phyloP scores from a whole-genome alignment of 257 asterid genomes.

The Solanum pinnatisectum region DNA sequence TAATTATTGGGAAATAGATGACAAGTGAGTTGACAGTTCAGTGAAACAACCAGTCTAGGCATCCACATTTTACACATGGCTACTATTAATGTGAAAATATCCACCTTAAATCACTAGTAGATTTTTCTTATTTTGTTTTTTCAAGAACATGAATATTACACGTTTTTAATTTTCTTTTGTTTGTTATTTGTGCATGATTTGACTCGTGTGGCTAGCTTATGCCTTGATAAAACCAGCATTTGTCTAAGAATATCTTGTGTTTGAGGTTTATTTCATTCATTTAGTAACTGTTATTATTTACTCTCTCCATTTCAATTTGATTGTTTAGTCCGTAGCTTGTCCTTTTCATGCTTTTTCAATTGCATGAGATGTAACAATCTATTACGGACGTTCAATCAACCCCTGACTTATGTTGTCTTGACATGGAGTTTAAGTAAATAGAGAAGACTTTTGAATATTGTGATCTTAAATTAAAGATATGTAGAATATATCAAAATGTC shows the following conservation, averaged over 20 bases:
- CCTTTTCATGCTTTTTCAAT: neutral
- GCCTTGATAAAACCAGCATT: neutral
- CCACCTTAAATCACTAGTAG: neutral
- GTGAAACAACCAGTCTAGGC: neutral
- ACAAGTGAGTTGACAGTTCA: neutral
- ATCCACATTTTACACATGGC: neutral
- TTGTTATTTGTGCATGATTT: neutral
- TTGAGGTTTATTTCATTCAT: neutral
- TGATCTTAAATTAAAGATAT: too few relatives aligned
- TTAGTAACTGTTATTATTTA: neutral
- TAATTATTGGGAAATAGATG: neutral
- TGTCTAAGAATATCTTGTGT: neutral
- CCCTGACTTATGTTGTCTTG: neutral
- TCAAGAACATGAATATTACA: neutral
- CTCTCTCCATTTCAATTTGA: neutral
- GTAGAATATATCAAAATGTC: neutral
- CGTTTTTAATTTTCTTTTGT: neutral
- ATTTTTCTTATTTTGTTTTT: neutral
- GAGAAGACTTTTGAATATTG: too few relatives aligned
- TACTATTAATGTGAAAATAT: neutral
- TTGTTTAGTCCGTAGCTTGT: neutral
- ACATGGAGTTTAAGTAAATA: too few relatives aligned
- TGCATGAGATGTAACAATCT: neutral
- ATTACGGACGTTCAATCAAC: neutral
- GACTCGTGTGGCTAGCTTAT: neutral